phyloP scores from a whole-genome alignment of 2,329 filamentous ascomycete genomes.

The Trichoderma semiorbis region DNA sequence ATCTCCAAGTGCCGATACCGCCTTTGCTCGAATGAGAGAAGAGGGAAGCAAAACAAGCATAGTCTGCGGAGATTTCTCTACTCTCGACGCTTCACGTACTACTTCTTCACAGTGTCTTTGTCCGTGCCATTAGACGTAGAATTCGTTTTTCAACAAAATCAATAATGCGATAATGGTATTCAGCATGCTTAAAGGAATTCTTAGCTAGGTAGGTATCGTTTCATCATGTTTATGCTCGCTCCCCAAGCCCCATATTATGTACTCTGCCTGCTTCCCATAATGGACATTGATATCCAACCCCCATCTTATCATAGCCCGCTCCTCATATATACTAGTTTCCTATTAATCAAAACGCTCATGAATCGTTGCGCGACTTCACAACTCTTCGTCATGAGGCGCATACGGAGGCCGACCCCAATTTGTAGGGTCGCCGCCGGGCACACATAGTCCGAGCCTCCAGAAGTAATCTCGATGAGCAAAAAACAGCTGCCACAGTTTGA shows the following conservation, averaged over 20 bases:
- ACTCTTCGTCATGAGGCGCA: neutral
- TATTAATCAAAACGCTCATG: neutral
- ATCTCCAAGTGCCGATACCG: neutral
- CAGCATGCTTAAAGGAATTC: neutral
- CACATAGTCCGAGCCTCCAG: conserved; percentile 84
- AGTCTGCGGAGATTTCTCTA: neutral
- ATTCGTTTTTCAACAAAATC: neutral
- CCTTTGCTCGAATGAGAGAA: neutral
- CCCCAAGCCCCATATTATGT: neutral
- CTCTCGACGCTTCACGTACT: neutral
- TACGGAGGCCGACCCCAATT: conserved; percentile 58
- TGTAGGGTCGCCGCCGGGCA: conserved; percentile 71
- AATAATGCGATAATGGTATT: neutral
- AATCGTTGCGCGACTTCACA: neutral
- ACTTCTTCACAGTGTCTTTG: neutral
- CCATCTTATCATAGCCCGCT: neutral
- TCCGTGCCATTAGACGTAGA: too few species aligned
- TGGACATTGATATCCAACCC: neutral
- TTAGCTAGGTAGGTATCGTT: neutral
- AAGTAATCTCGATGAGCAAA: conserved; percentile 97
- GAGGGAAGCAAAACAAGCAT: neutral
- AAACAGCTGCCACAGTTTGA: conserved; percentile 87
- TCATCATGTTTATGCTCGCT: neutral
- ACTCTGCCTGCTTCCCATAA: neutral
- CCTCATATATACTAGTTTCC: neutral